Base-by-base conservation (phyloP, 1,284 basidiomycete species). In the Hemileia vastatrix region DNA sequence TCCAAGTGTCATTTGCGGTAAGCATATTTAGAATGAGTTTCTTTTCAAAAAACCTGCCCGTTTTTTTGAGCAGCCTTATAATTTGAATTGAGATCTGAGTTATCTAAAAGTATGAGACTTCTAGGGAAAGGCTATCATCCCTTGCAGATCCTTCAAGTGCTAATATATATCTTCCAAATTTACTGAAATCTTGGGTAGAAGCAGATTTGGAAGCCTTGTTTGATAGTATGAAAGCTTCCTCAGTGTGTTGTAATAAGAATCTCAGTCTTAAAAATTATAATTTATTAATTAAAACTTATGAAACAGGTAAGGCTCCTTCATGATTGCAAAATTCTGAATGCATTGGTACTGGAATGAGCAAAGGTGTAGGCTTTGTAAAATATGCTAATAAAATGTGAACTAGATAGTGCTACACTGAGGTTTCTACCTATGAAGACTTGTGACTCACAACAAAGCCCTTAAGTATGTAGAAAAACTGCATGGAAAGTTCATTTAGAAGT, bases 351-450 rank as follows among this genome's bases (percentile, higher is more conserved):
- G 55, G 55, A 11, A 31, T 45, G 4, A 59, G 49, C 31, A 48
- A 49, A 5, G 57, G 57, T 6, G 57, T 59, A n/a, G 57, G 57
- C 19, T 59, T 59, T 44, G 57, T 59, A 2, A 59, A 49, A 49
- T 59, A 59, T 23, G 18, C n/a, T 18, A 40, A 1, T 19, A 23
- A 27, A 45, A 21, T 23, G 19, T 19, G 27, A 33, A n/a, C 2
- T 31, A 31, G 2, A 57, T 27, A 8, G 43, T 40, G 27, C 27
- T 23, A 11, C 18, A n/a, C 36, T 56, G 21, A 18, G 15, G 21
- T 24, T 9, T 47, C 4, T n/a, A n/a, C n/a, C n/a, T n/a, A 33
- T 24, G 15, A 8, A 59, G 57, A 31, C 49, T 59, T 9, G 19
- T 33, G 19, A 49, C 9, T 43, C 3, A 49, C 11, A 15, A 44